Conservation (phyloP, 2,329 filamentous ascomycete species). For the Zasmidium citrigriseum region DNA sequence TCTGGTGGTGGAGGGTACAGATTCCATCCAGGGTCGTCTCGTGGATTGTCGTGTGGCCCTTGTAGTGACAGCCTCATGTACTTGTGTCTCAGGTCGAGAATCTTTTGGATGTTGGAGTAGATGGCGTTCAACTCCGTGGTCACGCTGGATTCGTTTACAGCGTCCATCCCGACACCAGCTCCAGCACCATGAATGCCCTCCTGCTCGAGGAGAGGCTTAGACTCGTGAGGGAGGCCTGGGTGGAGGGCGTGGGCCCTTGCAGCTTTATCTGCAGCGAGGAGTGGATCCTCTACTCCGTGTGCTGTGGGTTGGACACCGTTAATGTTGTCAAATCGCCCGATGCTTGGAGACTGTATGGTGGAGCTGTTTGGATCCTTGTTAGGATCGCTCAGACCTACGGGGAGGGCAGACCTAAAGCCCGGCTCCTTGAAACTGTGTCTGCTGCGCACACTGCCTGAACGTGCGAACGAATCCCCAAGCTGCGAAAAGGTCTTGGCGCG, state of each 20-base stretch:
- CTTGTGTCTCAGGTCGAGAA: slow-evolving; percentile 84
- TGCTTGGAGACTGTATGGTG: slow-evolving; percentile 32
- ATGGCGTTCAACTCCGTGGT: slow-evolving; percentile 82
- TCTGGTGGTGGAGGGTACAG: slow-evolving; percentile 92
- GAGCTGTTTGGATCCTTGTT: slow-evolving; percentile 32
- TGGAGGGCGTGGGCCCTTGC: slow-evolving; percentile 53
- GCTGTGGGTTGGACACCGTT: slow-evolving; percentile 13
- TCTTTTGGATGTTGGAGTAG: slow-evolving; percentile 84
- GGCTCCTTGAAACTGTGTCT: slow-evolving; percentile 35
- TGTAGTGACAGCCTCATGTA: slow-evolving; percentile 88
- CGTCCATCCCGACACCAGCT: slow-evolving; percentile 62
- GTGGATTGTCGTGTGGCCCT: slow-evolving; percentile 79
- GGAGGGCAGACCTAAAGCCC: slow-evolving; percentile 36
- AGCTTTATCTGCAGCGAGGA: slow-evolving; percentile 50
- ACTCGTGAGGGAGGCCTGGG: slow-evolving; percentile 55
- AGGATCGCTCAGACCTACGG: slow-evolving; percentile 37
- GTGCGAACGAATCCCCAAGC: slow-evolving; percentile 40
- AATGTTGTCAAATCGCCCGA: slow-evolving; percentile 31
- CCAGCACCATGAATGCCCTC: slow-evolving; percentile 61
- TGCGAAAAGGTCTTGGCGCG: slow-evolving; percentile 47
- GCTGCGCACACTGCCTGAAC: slow-evolving; percentile 46
- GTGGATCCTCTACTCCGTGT: slow-evolving; percentile 21
- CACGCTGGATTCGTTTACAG: slow-evolving; percentile 74
- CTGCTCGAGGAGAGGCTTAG: slow-evolving; percentile 55
- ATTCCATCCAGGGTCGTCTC: slow-evolving; percentile 77